Evolutionary conservation across 2,329 filamentous ascomycete genomes (phyloP).

Genomic region (Volutella citrinella): DNA sequence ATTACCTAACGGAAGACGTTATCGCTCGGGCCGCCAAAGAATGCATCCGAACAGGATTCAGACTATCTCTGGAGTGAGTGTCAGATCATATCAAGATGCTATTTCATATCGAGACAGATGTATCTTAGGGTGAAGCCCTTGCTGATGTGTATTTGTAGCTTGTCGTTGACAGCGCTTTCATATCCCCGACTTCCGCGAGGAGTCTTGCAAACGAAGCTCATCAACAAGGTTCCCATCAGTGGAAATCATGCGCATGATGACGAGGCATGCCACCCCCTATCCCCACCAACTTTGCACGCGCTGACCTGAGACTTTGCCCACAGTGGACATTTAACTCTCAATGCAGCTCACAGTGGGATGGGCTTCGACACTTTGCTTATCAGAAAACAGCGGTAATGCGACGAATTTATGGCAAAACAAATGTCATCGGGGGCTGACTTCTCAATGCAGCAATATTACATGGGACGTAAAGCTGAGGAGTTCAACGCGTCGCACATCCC

Average conservation of each 20-base stretch:
- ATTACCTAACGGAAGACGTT: conserved; percentile 38
- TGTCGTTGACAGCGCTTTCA: conserved; percentile 17
- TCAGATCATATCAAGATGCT: no score
- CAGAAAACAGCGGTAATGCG: conserved; percentile 16
- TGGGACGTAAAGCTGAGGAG: conserved; percentile 18
- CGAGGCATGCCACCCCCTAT: conserved; percentile 7
- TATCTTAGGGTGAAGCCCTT: no score
- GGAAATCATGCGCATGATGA: conserved; percentile 23
- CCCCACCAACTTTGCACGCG: neutral
- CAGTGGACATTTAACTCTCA: conserved; percentile 18
- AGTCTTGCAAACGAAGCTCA: conserved; percentile 8
- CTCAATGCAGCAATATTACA: conserved; percentile 22
- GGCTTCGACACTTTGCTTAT: conserved; percentile 22
- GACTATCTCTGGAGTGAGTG: conserved; percentile 13
- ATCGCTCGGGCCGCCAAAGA: conserved; percentile 3
- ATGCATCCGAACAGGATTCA: conserved; percentile 2
- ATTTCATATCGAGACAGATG: no score
- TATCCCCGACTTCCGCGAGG: conserved; percentile 20
- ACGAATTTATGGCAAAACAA: neutral
- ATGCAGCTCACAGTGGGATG: conserved; percentile 23
- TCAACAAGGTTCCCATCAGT: conserved; percentile 21
- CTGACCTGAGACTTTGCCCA: no score
- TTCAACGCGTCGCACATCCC: conserved; percentile 14
- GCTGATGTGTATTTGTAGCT: no score
- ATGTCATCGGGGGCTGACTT: no score